Conservation (phyloP, 306 rosid genomes). For the Urtica urens region DNA sequence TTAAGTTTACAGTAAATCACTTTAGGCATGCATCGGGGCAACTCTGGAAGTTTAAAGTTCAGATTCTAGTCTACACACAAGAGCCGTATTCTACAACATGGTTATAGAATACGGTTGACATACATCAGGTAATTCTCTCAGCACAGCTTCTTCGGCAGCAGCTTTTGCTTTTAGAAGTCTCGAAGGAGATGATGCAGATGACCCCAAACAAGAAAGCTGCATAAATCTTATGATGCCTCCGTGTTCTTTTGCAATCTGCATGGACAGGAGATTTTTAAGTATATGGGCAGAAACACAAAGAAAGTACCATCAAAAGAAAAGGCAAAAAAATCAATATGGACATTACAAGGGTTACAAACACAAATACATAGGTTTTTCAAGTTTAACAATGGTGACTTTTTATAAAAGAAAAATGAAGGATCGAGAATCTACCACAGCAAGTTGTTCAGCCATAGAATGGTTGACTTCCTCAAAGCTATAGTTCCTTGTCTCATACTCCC, state of each 20-base stretch:
- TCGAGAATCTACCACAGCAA: constrained; percentile 48
- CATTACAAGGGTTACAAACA: not conserved
- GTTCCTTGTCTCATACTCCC: constrained; percentile 94
- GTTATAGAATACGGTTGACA: constrained; percentile 5
- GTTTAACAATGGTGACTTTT: not conserved
- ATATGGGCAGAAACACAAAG: not conserved
- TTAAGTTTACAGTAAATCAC: not conserved
- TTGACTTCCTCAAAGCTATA: constrained; percentile 90
- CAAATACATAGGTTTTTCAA: not conserved
- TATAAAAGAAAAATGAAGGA: not conserved
- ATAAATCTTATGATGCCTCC: constrained; percentile 92
- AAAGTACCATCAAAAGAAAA: not conserved
- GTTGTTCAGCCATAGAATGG: constrained; percentile 81
- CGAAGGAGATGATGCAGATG: constrained; percentile 78
- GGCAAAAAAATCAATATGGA: no score
- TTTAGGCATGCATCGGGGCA: not conserved
- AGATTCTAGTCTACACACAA: no score
- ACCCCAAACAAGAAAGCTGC: constrained; percentile 90
- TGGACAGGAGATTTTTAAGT: not conserved
- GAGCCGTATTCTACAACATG: no score
- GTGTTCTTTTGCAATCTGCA: constrained; percentile 92
- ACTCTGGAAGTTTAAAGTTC: no score
- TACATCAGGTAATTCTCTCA: constrained; percentile 87
- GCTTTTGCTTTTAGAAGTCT: constrained; percentile 79
- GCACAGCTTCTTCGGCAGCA: constrained; percentile 72